Base-by-base conservation (phyloP, 2,329 filamentous ascomycete species). In the Phaeomoniella chlamydospora region DNA sequence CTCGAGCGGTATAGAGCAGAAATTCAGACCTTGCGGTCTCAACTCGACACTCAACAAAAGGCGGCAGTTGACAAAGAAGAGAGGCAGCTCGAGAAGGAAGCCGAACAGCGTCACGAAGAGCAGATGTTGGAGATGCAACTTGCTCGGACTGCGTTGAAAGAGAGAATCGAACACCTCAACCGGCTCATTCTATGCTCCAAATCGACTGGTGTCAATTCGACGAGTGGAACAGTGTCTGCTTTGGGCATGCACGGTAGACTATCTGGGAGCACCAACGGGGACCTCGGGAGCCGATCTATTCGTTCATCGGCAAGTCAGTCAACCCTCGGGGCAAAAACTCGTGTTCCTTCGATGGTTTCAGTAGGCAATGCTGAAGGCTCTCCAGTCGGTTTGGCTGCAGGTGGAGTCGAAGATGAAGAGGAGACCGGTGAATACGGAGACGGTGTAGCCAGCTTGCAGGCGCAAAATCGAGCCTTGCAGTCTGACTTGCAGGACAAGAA, bases 41-140 rank as follows among this genome's bases (percentile, higher is more conserved):
- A 94, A 52, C 71, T 98, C 3, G 86, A 94, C 14, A 63, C 69
- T n/a, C 83, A 94, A 54, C 77, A 77, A 32, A 87, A 81, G 53
- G 64, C 60, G 16, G 72, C 72, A 39, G 69, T 68, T 33, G 72
- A 74, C 31, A 70, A 72, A 33, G 73, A 77, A 34, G 74, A 82
- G 49, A 75, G 82, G 45, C 83, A 90, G 49, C 72, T 77, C 45
- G 76, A 90, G 54, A 74, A 80, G 47, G 84, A 94, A 57, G 81
- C 82, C 5, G 78, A 86, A 45, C 74, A 84, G 45, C 76, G 86
- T 29, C 90, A 94, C 47, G 87, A 94, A 53, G 90, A 96, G 61
- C 90, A 98, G 57, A 88, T 98, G 72, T 68, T 98, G 37, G 90
- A 98, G 58, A 96, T 98, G 83, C 90, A 98, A 55, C 71, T 98